Conservation (phyloP, 192 early-diverging fungal species). For the Diversispora epigaea region DNA sequence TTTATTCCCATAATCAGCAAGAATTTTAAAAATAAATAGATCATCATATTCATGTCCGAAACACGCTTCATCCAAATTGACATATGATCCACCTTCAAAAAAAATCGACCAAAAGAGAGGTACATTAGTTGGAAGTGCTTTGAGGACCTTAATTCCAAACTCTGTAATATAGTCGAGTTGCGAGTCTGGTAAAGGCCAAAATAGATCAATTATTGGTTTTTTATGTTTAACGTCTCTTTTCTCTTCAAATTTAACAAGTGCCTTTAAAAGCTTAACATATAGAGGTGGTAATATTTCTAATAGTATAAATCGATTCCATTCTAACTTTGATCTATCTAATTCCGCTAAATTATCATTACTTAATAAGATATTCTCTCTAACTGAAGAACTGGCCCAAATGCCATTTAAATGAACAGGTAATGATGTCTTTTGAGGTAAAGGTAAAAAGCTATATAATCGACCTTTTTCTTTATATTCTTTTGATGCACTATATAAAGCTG, state of each 20-base stretch:
- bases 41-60: neutral
- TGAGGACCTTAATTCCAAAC: neutral
- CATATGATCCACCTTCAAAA: neutral
- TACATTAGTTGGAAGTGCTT: neutral
- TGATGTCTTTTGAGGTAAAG: neutral
- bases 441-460: conserved; percentile 2
- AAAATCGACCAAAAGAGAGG: neutral
- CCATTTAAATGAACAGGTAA: conserved; percentile 1
- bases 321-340: neutral
- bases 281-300: neutral
- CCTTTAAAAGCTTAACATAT: neutral
- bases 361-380: neutral
- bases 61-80: neutral
- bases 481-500: neutral
- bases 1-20: neutral
- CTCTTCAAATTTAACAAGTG: neutral
- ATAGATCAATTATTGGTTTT: neutral
- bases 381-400: neutral
- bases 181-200: neutral
- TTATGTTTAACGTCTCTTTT: neutral
- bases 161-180: neutral
- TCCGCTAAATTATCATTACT: neutral
- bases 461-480: neutral
- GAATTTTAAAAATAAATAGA: neutral
- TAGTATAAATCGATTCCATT: neutral